phyloP scores from a whole-genome alignment of 2,329 filamentous ascomycete species.

The Trichoderma arundinaceum region DNA sequence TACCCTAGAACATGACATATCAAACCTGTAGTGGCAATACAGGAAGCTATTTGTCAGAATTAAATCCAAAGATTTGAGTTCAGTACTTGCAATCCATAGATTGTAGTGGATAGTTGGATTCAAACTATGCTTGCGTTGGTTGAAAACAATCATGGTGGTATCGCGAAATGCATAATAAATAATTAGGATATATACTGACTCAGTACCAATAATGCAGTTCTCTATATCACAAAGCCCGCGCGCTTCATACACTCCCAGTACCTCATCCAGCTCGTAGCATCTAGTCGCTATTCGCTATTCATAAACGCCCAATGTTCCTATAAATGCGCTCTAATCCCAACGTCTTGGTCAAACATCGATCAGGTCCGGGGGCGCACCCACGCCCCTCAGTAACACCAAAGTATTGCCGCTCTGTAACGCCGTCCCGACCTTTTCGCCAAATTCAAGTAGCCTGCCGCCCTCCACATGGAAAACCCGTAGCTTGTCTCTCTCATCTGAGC shows the following conservation, averaged over 20 bases:
- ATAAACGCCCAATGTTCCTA: constrained; percentile 6
- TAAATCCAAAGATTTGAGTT: too few species aligned
- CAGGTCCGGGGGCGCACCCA: constrained; percentile 78
- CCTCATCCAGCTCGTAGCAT: neutral
- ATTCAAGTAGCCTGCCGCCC: constrained; percentile 83
- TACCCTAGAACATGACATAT: constrained; percentile 5
- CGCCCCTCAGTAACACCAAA: constrained; percentile 83
- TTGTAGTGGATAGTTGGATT: too few species aligned
- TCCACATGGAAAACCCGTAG: constrained; percentile 93
- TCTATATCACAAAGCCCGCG: neutral
- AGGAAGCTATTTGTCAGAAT: too few species aligned
- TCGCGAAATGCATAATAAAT: neutral
- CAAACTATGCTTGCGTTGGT: too few species aligned
- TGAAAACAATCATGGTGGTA: too few species aligned
- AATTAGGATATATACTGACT: neutral
- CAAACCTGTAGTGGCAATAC: neutral
- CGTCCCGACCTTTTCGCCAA: constrained; percentile 81
- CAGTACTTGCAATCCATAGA: too few species aligned
- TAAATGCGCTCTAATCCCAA: neutral
- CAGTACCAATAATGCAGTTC: neutral
- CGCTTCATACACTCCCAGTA: neutral
- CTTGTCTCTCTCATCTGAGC: constrained; percentile 75
- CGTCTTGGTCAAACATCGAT: constrained; percentile 54
- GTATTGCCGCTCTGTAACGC: constrained; percentile 83
- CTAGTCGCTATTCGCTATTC: neutral